These are phyloP conservation scores for Arthroderma uncinatum DNA, from an alignment of 2,329 filamentous ascomycete species.

Conservation along the genomic window DNA sequence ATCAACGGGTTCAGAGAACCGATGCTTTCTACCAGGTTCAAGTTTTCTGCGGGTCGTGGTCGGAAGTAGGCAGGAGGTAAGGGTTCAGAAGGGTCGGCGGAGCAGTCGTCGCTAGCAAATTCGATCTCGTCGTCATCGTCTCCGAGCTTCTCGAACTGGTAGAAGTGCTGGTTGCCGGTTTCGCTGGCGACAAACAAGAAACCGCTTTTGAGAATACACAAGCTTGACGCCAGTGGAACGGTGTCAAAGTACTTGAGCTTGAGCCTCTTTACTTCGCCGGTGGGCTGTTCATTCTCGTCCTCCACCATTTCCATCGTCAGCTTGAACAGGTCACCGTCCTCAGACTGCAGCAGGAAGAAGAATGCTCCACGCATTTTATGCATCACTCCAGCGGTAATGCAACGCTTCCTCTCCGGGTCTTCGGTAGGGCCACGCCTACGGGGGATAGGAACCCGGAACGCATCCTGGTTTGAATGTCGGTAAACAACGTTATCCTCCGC, in stretches of 20 bases:
- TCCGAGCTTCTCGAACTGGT: slow-evolving; percentile 93
- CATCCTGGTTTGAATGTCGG: slow-evolving; percentile 86
- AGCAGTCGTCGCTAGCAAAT: slow-evolving; percentile 72
- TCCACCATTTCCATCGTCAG: slow-evolving; percentile 84
- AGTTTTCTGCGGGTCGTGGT: slow-evolving; percentile 65
- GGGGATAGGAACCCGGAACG: slow-evolving; percentile 80
- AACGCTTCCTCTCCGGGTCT: slow-evolving; percentile 80
- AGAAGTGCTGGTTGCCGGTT: slow-evolving; percentile 86
- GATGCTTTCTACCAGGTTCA: slow-evolving; percentile 74
- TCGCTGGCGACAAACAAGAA: slow-evolving; percentile 90
- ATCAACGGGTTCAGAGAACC: slow-evolving; percentile 83
- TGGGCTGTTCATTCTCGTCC: slow-evolving; percentile 64
- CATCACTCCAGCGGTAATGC: slow-evolving; percentile 85
- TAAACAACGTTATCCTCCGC: slow-evolving; percentile 93
- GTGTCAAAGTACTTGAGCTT: slow-evolving; percentile 99
- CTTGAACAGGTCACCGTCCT: slow-evolving; percentile 98
- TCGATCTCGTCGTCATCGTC: slow-evolving; percentile 87
- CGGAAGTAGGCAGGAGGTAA: slow-evolving; percentile 78
- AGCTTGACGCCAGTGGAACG: slow-evolving; percentile 71
- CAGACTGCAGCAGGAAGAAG: slow-evolving; percentile 91
- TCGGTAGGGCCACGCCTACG: slow-evolving; percentile 77
- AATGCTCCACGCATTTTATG: slow-evolving; percentile 94
- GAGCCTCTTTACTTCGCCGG: slow-evolving; percentile 67
- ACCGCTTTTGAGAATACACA: slow-evolving; percentile 90
- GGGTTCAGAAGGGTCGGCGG: slow-evolving; percentile 58